These are phyloP conservation scores for Yarrowia bubula DNA, from an alignment of 805 yeast species.

Conservation along the genomic window DNA sequence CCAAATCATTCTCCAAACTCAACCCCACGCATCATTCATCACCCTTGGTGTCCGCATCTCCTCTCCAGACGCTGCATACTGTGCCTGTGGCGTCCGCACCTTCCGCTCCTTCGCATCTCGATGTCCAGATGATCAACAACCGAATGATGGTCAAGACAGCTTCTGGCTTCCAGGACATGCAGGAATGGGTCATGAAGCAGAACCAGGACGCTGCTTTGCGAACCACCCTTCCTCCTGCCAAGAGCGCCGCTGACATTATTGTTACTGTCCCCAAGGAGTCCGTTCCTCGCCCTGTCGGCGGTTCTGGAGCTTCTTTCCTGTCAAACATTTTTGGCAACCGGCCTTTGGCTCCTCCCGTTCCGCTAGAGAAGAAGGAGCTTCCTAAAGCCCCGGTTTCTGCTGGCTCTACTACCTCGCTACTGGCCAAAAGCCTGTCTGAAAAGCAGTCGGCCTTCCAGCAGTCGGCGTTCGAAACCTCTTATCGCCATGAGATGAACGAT, in stretches of 20 bases:
- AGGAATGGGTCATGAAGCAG: conserved; percentile 34
- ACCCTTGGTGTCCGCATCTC: conserved; percentile 9
- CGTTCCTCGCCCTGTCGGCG: background rate
- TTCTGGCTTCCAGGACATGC: conserved; percentile 35
- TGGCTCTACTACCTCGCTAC: conserved; percentile 3
- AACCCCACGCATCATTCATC: conserved; percentile 19
- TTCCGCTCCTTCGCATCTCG: conserved; percentile 10
- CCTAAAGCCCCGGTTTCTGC: background rate
- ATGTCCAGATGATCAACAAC: conserved; percentile 34
- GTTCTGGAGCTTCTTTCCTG: conserved; percentile 10
- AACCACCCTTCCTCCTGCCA: background rate
- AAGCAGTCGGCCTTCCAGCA: conserved; percentile 3
- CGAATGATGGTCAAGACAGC: conserved; percentile 35
- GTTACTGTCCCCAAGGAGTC: conserved; percentile 23
- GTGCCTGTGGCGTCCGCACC: background rate
- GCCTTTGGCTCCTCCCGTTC: conserved; percentile 17
- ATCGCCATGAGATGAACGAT: conserved; percentile 22
- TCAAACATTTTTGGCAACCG: conserved; percentile 18
- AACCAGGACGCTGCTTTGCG: conserved; percentile 26
- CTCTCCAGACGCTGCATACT: conserved; percentile 2
- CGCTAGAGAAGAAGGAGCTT: conserved; percentile 2
- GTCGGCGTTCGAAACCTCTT: conserved; percentile 15
- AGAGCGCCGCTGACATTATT: conserved; percentile 17
- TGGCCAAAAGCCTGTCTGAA: conserved; percentile 10
- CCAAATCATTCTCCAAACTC: conserved; percentile 10